These are phyloP conservation scores for Candida anutae DNA, from an alignment of 1,139 yeast genomes.

Conservation along the genomic window DNA sequence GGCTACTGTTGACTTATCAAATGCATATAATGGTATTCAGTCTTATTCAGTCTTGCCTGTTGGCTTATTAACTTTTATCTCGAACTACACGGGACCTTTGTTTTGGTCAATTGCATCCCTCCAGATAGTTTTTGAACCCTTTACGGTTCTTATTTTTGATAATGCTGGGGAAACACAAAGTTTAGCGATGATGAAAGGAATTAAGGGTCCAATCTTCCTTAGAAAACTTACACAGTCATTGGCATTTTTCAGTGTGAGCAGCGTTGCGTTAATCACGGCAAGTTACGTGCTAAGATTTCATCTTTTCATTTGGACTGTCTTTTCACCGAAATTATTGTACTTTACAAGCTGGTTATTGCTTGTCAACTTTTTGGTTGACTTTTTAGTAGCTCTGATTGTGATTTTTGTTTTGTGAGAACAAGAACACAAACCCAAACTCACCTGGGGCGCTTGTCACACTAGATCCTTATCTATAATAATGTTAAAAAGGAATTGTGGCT, in stretches of 20 bases:
- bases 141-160: conserved; percentile 5
- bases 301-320: conserved; percentile 93
- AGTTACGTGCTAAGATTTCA: conserved; percentile 76
- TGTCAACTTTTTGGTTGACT: conserved; percentile 40
- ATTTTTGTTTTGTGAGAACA: not conserved
- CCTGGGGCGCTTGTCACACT: no score
- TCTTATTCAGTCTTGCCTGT: conserved; percentile 64
- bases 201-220: conserved; percentile 27
- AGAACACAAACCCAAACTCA: no score
- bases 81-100: conserved; percentile 81
- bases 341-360: conserved; percentile 69
- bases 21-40: conserved; percentile 83
- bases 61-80: conserved; percentile 68
- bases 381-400: conserved; percentile 10
- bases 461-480: no score
- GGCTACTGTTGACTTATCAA: conserved; percentile 83
- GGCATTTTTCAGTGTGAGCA: conserved; percentile 53
- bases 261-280: conserved; percentile 54
- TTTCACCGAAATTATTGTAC: conserved; percentile 84
- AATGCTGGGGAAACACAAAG: conserved; percentile 8
- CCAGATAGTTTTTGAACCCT: conserved; percentile 33
- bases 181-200: conserved; percentile 10
- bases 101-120: conserved; percentile 67
- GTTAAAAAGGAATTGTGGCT: no score
- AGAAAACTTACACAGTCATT: conserved; percentile 29